Percentiles rank a stretch among this genome's conserved stretches.
Evolutionary conservation across 1,284 basidiomycete species (phyloP).

Genomic region (Leccinum angustisporum): DNA sequence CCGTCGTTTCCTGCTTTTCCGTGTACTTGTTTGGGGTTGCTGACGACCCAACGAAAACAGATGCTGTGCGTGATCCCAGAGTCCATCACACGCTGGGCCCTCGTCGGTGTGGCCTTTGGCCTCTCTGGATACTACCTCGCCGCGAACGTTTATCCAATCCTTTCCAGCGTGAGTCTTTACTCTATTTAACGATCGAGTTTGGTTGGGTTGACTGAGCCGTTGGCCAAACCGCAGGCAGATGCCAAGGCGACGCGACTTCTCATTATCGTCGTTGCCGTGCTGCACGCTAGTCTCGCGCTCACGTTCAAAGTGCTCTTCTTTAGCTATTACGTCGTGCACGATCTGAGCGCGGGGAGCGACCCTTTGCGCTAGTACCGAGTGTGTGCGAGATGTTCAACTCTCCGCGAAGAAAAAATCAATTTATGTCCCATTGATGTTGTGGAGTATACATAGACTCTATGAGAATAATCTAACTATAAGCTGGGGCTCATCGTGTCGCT

Average conservation of each 20-base stretch:
- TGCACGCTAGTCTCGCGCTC: conserved; percentile 77
- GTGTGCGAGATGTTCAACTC: neutral
- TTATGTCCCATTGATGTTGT: neutral
- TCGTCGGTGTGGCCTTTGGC: conserved; percentile 69
- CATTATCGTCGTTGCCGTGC: conserved; percentile 65
- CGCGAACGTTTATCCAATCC: conserved; percentile 85
- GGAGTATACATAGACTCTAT: neutral
- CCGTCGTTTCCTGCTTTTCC: conserved; percentile 26
- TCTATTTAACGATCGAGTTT: neutral
- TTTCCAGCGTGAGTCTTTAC: conserved; percentile 66
- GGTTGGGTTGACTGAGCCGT: conserved; percentile 3
- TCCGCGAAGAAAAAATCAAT: neutral
- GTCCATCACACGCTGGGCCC: conserved; percentile 75
- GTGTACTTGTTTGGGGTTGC: neutral
- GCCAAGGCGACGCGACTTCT: conserved; percentile 81
- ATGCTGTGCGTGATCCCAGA: conserved; percentile 83
- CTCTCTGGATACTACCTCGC: conserved; percentile 84
- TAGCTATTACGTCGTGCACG: conserved; percentile 69
- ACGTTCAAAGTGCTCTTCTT: conserved; percentile 89
- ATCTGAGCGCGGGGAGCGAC: conserved; percentile 42
- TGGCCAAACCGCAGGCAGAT: conserved; percentile 55
- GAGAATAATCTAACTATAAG: neutral
- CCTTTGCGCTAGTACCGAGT: conserved; percentile 20
- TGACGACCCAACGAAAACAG: conserved; percentile 38
- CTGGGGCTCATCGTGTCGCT: too few relatives aligned